A percentile compares a stretch with the other conserved stretches of the same genome.
These are phyloP conservation scores for Melocanna baccifera DNA, from an alignment of 176 grass and related monocot genomes.

Conservation along the genomic window DNA sequence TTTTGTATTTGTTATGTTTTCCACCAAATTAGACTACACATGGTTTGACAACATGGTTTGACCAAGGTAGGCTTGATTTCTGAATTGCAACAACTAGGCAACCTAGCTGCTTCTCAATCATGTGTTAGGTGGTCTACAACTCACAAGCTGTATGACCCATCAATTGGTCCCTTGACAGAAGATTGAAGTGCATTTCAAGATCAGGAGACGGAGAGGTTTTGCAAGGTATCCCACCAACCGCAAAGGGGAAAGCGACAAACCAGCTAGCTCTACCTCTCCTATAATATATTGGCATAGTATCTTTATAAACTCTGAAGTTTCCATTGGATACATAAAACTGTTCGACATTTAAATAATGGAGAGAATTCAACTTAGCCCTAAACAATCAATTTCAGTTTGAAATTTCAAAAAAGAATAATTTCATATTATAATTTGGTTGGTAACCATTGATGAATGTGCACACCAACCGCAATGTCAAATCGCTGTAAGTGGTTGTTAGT, in stretches of 20 bases:
- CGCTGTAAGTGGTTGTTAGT: not conserved
- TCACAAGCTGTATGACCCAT: not conserved
- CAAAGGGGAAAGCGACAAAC: not conserved
- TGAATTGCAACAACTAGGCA: not conserved
- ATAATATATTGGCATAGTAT: not conserved
- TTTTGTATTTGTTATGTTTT: not conserved
- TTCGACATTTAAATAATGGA: not conserved
- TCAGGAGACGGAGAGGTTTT: not conserved
- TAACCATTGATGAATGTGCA: constrained; percentile 19
- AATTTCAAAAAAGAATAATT: not conserved
- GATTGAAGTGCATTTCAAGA: not conserved
- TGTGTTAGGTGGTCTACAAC: constrained; percentile 27
- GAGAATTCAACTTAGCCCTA: too few species aligned
- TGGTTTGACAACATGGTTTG: not conserved
- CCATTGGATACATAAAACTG: constrained; percentile 13
- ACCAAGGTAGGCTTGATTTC: not conserved
- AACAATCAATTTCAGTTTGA: not conserved
- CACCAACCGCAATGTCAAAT: constrained; percentile 16
- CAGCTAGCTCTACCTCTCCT: not conserved
- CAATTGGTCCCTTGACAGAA: not conserved
- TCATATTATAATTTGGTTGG: constrained; percentile 7
- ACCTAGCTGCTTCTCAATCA: constrained; percentile 12
- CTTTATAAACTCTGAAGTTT: constrained; percentile 2
- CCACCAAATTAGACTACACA: not conserved
- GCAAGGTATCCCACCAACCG: constrained; percentile 26